These are phyloP conservation scores for Neltuma alba DNA, from an alignment of 306 rosid genomes.

Conservation along the genomic window DNA sequence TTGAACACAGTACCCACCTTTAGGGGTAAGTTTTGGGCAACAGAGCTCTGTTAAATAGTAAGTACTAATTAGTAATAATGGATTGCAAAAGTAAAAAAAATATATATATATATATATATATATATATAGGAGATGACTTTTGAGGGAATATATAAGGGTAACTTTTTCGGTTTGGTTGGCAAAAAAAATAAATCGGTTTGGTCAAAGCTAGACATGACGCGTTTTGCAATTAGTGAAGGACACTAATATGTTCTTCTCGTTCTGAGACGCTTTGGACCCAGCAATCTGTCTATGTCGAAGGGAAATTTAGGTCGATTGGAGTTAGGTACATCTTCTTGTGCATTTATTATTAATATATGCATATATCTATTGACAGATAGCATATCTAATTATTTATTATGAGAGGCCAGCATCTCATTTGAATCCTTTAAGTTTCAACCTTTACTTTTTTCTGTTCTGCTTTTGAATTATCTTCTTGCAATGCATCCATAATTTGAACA, in stretches of 20 bases:
- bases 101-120: too few relatives aligned
- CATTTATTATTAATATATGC: neutral
- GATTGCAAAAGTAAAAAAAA: neutral
- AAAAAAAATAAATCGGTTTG: too few relatives aligned
- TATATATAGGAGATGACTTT: neutral
- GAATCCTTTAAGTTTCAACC: neutral
- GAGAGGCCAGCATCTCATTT: neutral
- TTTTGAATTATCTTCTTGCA: neutral
- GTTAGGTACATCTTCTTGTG: neutral
- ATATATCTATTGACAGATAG: neutral
- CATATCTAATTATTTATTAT: neutral
- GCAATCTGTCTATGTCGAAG: neutral
- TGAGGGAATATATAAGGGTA: neutral
- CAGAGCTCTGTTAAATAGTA: neutral
- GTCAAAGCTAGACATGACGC: neutral
- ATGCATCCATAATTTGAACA: too few relatives aligned
- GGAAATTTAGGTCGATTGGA: neutral
- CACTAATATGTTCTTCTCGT: neutral
- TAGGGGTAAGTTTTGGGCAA: neutral
- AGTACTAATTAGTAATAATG: neutral
- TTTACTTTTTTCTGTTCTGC: neutral
- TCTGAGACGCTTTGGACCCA: neutral
- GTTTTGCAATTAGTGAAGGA: neutral
- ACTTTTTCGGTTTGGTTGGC: neutral
- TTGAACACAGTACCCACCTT: neutral